Evolutionary conservation across 495 filamentous ascomycete genomes (phyloP), one percentile per base, ranked within the genome.

Genomic region (Penicillium ochrochloron): DNA sequence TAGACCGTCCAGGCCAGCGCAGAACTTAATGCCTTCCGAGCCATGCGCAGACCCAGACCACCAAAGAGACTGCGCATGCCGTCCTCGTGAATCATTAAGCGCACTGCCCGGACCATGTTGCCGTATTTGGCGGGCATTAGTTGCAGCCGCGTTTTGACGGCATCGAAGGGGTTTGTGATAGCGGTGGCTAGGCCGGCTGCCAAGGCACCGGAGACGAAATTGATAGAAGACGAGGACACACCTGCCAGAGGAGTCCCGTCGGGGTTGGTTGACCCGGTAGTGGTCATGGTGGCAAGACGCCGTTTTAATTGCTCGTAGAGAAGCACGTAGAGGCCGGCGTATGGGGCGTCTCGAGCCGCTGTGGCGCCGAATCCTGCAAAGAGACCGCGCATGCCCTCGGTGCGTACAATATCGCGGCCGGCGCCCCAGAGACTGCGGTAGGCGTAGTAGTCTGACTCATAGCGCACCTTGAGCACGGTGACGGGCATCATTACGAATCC

Each of bases 1-100:
- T 99, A 99, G 25, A 97, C 82, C 21, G 94, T 97, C 95, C 95
- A 99, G 9, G 93, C 93, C 64, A 98, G 82, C 31, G 95, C 96
- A 41, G 87, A 91, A 71, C 93, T 97, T 6, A 97, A 71, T 17
- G 94, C 96, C 80, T 99, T 99, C 66, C 95, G 84, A 37, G 86
- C 89, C 82, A 97, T 96, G 58, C 95, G 86, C 69, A 99, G 76
- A 31, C 87, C 93, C 57, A 99, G 73, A 4, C 95, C 95, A 73
- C 95, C 90, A 75, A 94, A 93, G 61, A 99, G 80, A 64, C 91
- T 89, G 57, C 90, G 83, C 19, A 90, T 68, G 0, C 94, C 94
- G 63, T 97, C 94, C 70, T 96, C 90, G 25, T 73, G 77, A 6
- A 98, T 75, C 91, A 99, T 96, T 62, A 87, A 75, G 65, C 77